phyloP scores from a whole-genome alignment of 2,329 filamentous ascomycete genomes.

The Colletotrichum tanaceti region DNA sequence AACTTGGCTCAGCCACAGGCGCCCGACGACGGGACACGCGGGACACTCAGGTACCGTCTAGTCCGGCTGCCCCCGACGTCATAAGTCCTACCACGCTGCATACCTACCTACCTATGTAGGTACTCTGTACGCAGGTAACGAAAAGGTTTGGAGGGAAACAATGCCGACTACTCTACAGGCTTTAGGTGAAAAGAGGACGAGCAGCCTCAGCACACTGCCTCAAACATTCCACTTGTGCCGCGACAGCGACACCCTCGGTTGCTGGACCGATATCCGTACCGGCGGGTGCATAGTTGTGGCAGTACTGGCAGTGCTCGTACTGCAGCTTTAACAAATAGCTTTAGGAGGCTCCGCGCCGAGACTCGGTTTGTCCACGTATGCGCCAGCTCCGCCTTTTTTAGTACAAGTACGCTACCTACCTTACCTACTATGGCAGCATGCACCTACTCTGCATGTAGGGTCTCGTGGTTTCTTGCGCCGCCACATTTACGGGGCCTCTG shows the following conservation, averaged over 20 bases:
- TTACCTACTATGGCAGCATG: not conserved
- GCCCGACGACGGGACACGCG: conserved; percentile 29
- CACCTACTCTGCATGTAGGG: conserved; percentile 1
- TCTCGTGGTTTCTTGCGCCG: conserved; percentile 1
- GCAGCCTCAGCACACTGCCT: conserved; percentile 13
- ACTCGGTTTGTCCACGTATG: conserved; percentile 14
- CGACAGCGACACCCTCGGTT: conserved; percentile 11
- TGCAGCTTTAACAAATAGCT: no score
- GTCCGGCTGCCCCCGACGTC: conserved; percentile 21
- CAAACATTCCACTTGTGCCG: not conserved
- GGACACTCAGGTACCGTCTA: not conserved
- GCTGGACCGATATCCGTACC: conserved; percentile 20
- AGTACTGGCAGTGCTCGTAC: no score
- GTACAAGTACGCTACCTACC: no score
- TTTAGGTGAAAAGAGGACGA: not conserved
- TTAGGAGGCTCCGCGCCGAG: not conserved
- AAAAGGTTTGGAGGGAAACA: no score
- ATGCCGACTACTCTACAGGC: no score
- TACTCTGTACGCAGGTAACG: no score
- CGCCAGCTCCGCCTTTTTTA: not conserved
- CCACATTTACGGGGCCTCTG: conserved; percentile 18
- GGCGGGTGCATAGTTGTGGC: no score
- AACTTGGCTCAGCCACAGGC: conserved; percentile 34
- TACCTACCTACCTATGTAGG: no score
- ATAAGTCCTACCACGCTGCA: not conserved